Conservation (phyloP, 139 green algal genomes). For the Tetraselmis striata region DNA sequence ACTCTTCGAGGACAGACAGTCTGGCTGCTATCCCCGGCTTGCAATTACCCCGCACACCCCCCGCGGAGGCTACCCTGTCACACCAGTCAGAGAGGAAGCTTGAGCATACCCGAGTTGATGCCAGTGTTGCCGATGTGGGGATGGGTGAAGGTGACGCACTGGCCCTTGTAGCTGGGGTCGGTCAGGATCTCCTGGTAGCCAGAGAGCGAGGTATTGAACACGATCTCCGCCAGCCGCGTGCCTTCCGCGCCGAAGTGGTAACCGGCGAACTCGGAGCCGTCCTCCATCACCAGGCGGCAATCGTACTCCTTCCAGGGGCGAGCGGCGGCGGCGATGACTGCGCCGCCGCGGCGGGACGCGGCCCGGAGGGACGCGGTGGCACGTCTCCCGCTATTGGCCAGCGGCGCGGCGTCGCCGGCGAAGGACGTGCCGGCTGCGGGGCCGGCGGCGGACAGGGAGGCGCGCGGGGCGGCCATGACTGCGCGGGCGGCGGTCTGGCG, state of each 20-base stretch:
- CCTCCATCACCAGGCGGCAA: conserved; percentile 80
- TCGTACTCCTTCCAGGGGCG: background rate
- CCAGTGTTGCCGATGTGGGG: conserved; percentile 97
- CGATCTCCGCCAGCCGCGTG: conserved; percentile 72
- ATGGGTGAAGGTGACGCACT: conserved; percentile 95
- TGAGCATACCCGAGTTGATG: conserved; percentile 77
- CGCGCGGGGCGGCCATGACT: too few relatives aligned
- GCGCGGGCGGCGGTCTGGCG: too few relatives aligned
- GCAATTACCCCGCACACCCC: too few relatives aligned
- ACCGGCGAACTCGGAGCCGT: conserved; percentile 87
- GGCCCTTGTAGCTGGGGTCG: conserved; percentile 93
- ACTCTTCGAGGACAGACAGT: background rate
- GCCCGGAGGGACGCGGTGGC: background rate
- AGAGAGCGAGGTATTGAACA: conserved; percentile 98
- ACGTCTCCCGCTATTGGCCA: background rate
- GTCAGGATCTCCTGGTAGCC: conserved; percentile 98
- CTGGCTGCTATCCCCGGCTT: too few relatives aligned
- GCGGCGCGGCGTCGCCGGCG: too few relatives aligned
- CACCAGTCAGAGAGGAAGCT: too few relatives aligned
- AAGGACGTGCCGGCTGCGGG: background rate
- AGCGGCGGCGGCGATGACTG: background rate
- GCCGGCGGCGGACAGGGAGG: background rate
- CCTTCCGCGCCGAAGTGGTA: conserved; percentile 78
- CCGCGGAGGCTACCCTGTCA: too few relatives aligned
- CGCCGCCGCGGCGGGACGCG: too few relatives aligned